A percentile compares a stretch with the other conserved stretches of the same genome.
Evolutionary conservation across 192 early-diverging fungal genomes (phyloP).

Genomic region (Podila clonocystis): DNA sequence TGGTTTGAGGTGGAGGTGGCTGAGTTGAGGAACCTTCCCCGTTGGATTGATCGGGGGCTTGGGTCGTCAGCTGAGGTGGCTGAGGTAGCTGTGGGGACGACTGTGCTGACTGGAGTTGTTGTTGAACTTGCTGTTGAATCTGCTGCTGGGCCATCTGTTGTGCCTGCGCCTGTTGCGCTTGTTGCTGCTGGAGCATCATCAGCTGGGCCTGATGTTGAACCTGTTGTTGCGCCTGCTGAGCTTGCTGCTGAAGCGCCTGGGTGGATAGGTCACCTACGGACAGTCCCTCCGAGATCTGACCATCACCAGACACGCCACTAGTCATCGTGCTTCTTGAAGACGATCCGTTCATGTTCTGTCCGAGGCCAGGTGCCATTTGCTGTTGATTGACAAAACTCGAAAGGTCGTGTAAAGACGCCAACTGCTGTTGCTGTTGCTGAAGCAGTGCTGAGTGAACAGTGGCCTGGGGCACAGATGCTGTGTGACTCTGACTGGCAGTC

Average conservation of each 20-base stretch:
- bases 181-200: conserved; percentile 5
- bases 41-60: background rate
- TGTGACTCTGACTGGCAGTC: background rate
- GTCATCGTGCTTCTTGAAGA: background rate
- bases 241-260: background rate
- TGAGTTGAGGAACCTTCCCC: background rate
- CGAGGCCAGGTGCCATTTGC: background rate
- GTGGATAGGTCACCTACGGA: background rate
- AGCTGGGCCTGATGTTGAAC: background rate
- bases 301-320: background rate
- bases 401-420: conserved; percentile 15
- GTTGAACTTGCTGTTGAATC: background rate
- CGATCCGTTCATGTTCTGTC: conserved; percentile 1
- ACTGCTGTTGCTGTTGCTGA: conserved; percentile 15
- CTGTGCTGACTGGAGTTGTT: background rate
- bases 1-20: background rate
- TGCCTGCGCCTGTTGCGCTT: background rate
- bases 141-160: background rate
- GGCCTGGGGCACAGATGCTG: background rate
- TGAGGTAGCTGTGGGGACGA: background rate
- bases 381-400: background rate
- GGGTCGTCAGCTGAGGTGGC: background rate
- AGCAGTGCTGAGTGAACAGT: conserved; percentile 1
- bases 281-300: background rate
- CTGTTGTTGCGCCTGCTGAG: background rate